A percentile compares a stretch with the other conserved stretches of the same genome.
These are phyloP conservation scores for Boletus huronensis DNA, from an alignment of 768 basidiomycete genomes.

Conservation along the genomic window DNA sequence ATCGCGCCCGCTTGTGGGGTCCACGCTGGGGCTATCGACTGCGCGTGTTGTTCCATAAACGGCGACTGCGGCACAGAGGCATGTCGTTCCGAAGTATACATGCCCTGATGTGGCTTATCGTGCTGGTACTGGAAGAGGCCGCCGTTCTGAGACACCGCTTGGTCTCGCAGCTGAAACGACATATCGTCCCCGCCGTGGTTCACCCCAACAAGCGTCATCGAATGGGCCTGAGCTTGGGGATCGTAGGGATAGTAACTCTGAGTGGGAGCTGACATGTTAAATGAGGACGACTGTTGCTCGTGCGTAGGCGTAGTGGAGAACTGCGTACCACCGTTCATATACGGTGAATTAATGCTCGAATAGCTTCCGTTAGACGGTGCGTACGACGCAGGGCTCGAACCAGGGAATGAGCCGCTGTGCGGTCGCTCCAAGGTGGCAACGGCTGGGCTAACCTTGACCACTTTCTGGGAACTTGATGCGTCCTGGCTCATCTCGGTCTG, in stretches of 20 bases:
- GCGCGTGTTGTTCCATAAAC: conserved; percentile 13
- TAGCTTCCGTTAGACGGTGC: conserved; percentile 24
- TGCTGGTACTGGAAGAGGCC: conserved; percentile 17
- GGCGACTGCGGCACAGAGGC: conserved; percentile 18
- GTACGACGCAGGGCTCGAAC: conserved; percentile 26
- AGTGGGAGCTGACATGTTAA: conserved; percentile 17
- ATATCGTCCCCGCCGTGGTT: conserved; percentile 15
- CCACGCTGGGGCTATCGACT: conserved; percentile 17
- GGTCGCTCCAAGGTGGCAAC: conserved; percentile 21
- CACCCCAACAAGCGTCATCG: conserved; percentile 21
- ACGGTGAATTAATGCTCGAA: conserved; percentile 26
- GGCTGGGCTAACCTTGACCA: conserved; percentile 4
- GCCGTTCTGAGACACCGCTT: conserved; percentile 13
- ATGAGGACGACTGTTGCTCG: conserved; percentile 21
- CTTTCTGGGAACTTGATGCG: conserved; percentile 2
- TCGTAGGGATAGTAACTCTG: conserved; percentile 24
- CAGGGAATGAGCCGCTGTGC: conserved; percentile 17
- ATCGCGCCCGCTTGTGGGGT: conserved; percentile 12
- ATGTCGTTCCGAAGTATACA: conserved; percentile 26
- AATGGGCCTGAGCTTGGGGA: conserved; percentile 9
- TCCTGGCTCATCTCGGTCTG: conserved; percentile 14
- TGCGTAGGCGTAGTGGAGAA: conserved; percentile 18
- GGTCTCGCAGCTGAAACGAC: conserved; percentile 17
- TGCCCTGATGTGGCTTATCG: conserved; percentile 23
- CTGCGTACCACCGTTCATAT: conserved; percentile 17